These are phyloP conservation scores for Monosporascus sp. DNA, from an alignment of 2,329 filamentous ascomycete species.

Conservation along the genomic window DNA sequence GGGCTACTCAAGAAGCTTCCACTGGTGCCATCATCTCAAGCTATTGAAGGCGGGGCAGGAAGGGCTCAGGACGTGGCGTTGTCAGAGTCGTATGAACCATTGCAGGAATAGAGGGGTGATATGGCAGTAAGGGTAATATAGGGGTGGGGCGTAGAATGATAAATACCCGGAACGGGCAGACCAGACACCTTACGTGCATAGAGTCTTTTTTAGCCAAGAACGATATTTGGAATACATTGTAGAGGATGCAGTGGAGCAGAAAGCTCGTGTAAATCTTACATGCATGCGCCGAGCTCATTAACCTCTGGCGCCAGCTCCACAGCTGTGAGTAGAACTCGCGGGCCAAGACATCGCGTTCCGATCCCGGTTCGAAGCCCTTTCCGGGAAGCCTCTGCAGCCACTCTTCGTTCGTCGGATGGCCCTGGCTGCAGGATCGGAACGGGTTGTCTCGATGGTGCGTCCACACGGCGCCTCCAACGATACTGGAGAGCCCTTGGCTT, in stretches of 20 bases:
- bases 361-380: neutral
- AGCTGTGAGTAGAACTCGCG: neutral
- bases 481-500: neutral
- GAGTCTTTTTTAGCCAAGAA: no score
- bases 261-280: neutral
- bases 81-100: no score
- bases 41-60: neutral
- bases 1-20: neutral
- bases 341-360: neutral
- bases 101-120: no score
- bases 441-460: neutral
- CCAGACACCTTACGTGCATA: no score
- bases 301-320: neutral
- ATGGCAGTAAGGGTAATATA: no score
- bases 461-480: neutral
- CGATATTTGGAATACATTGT: no score
- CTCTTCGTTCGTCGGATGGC: neutral
- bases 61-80: neutral
- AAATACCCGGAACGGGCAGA: no score
- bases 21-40: neutral
- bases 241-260: neutral
- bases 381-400: neutral
- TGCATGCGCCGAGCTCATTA: neutral
- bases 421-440: neutral
- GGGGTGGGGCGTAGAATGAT: no score